Evolutionary conservation across 257 asterid species (phyloP).

Genomic region (Catharanthus roseus): DNA sequence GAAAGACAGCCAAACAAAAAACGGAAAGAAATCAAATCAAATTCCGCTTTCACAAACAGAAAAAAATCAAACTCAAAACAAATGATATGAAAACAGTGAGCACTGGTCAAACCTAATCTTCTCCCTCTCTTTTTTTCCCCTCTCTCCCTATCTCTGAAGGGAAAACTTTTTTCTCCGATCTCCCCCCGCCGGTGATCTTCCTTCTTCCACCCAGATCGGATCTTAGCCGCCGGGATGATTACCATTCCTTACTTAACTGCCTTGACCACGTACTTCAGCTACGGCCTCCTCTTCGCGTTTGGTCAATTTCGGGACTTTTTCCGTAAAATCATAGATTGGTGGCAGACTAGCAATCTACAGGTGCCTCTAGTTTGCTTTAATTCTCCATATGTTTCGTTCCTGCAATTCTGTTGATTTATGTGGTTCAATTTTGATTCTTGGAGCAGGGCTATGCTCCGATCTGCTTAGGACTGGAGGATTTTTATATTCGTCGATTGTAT

Average conservation of each 20-base stretch:
- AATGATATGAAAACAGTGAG: background rate
- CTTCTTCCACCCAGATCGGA: conserved; percentile 32
- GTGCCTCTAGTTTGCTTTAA: conserved; percentile 17
- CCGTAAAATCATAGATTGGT: conserved; percentile 67
- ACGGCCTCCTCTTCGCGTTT: conserved; percentile 87
- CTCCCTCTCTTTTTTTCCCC: background rate
- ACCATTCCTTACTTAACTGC: conserved; percentile 92
- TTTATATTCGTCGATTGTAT: conserved; percentile 84
- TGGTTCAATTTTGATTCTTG: conserved; percentile 16
- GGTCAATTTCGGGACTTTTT: conserved; percentile 94
- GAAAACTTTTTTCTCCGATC: conserved; percentile 1
- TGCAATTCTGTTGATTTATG: conserved; percentile 8
- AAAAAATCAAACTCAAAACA: background rate
- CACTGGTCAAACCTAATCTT: background rate
- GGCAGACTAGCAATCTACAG: conserved; percentile 68
- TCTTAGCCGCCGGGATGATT: conserved; percentile 52
- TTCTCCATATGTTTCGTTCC: background rate
- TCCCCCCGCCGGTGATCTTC: conserved; percentile 22
- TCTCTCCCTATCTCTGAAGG: background rate
- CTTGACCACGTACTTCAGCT: conserved; percentile 91
- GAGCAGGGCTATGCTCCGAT: conserved; percentile 96
- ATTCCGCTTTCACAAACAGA: background rate
- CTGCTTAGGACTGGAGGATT: conserved; percentile 98
- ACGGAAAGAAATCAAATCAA: background rate
- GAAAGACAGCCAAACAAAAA: background rate